Percentiles rank a stretch among this genome's conserved stretches.
Conservation (phyloP, 345 rosid species). For the Excoecaria agallocha region DNA sequence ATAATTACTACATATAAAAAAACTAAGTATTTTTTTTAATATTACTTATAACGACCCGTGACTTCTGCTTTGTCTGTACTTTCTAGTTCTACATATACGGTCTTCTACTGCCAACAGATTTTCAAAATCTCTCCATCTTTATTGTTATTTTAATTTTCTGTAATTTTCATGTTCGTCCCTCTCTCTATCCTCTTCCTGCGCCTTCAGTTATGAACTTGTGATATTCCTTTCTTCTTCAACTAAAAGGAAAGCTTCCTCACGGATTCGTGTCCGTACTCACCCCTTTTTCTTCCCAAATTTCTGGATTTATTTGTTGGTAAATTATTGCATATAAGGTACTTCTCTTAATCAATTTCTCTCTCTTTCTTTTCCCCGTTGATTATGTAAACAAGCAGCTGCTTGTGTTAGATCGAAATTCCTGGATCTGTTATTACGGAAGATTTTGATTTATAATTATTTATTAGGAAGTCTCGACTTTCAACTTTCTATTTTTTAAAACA, state of each 20-base stretch:
- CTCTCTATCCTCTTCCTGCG: no score
- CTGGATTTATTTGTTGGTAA: neutral
- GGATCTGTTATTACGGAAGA: neutral
- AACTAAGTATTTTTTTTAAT: no score
- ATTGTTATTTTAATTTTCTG: neutral
- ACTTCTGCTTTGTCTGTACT: no score
- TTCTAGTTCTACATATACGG: no score
- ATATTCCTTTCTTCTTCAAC: neutral
- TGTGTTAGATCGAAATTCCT: neutral
- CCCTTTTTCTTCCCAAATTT: neutral
- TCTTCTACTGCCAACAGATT: neutral
- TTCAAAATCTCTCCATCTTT: neutral
- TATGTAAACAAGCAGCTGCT: neutral
- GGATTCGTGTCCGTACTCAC: neutral
- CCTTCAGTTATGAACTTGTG: neutral
- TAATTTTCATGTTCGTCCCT: neutral
- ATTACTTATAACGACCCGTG: no score
- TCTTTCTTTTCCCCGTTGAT: neutral
- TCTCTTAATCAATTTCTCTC: neutral
- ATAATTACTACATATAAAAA: no score
- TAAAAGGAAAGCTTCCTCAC: neutral
- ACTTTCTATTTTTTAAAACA: neutral
- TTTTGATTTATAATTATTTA: neutral
- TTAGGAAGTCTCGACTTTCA: neutral
- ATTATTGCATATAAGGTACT: conserved; percentile 1